phyloP scores from a whole-genome alignment of 345 rosid species.

The Euphorbia lathyris region DNA sequence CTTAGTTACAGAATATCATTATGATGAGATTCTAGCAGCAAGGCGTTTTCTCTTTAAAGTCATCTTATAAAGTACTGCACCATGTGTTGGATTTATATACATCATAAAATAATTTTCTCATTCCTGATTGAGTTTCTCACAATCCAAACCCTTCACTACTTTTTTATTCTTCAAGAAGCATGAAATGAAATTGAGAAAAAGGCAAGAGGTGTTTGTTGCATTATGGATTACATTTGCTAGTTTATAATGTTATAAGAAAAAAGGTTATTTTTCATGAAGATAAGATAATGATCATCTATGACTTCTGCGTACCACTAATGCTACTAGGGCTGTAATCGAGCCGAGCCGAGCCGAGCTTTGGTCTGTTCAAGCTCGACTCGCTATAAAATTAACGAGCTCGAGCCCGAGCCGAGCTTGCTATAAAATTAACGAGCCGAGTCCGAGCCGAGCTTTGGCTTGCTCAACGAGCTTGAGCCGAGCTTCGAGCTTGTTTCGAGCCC shows the following conservation, averaged over 20 bases:
- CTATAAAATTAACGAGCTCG: too few relatives aligned
- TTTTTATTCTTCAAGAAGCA: neutral
- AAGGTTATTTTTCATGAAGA: neutral
- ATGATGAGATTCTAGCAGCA: neutral
- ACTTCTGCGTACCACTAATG: too few relatives aligned
- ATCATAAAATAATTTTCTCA: neutral
- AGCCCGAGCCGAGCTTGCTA: too few relatives aligned
- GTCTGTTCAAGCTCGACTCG: too few relatives aligned
- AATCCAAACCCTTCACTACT: neutral
- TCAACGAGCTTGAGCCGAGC: too few relatives aligned
- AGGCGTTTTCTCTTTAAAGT: neutral
- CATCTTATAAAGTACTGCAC: neutral
- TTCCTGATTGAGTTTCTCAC: neutral
- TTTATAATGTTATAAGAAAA: neutral
- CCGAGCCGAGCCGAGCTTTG: too few relatives aligned
- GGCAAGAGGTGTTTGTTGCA: neutral
- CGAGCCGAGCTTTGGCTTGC: too few relatives aligned
- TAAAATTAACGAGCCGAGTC: too few relatives aligned
- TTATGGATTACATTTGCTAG: neutral
- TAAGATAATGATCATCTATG: too few relatives aligned
- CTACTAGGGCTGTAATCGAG: too few relatives aligned
- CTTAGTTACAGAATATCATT: neutral
- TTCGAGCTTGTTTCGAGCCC: too few relatives aligned
- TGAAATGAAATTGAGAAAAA: neutral
- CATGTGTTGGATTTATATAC: neutral